Percentiles rank a stretch among this genome's conserved stretches.
These are phyloP conservation scores for Arctium minus DNA, from an alignment of 129 eudicot species.

Conservation along the genomic window DNA sequence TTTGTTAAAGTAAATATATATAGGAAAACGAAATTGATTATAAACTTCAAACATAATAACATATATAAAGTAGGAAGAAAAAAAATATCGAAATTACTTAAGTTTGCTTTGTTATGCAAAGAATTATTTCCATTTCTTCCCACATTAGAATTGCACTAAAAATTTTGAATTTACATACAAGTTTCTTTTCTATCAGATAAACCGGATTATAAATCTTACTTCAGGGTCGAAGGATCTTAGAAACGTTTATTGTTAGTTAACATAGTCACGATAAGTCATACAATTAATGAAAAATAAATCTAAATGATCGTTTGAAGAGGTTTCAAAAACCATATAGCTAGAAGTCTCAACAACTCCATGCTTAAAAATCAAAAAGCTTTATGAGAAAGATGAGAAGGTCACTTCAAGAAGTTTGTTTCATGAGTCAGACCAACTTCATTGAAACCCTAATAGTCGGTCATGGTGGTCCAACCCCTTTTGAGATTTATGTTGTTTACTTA, in stretches of 20 bases:
- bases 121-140: neutral
- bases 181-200: neutral
- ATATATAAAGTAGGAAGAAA: no score
- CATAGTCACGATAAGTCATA: neutral
- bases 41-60: no score
- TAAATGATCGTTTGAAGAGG: neutral
- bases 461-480: conserved; percentile 52
- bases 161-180: neutral
- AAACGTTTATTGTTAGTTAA: neutral
- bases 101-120: no score
- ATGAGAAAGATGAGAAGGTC: conserved; percentile 35
- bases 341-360: conserved; percentile 39
- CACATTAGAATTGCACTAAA: neutral
- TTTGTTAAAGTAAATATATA: neutral
- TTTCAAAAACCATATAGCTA: neutral
- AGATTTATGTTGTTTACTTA: conserved; percentile 25
- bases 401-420: conserved; percentile 36
- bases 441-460: conserved; percentile 35
- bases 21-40: neutral
- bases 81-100: no score
- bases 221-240: neutral
- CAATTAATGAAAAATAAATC: neutral
- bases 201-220: neutral
- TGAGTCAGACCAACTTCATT: conserved; percentile 57
- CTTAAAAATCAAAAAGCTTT: conserved; percentile 28